Conservation (phyloP, 306 rosid genomes). For the Prunus padus region DNA sequence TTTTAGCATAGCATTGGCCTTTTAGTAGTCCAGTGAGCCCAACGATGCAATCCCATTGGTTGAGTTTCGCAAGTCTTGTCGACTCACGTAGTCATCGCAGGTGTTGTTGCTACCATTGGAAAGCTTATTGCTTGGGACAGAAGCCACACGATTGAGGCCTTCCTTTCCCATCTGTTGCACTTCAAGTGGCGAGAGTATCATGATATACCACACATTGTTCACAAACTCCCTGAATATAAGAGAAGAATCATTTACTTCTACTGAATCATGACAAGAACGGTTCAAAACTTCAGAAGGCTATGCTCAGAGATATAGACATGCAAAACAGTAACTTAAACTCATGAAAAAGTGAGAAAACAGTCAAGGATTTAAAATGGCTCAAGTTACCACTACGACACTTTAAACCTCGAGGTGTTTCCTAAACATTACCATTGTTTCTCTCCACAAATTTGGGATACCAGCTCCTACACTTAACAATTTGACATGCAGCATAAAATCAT, state of each 20-base stretch:
- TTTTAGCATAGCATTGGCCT: slow-evolving; percentile 21
- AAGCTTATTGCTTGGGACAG: slow-evolving; percentile 41
- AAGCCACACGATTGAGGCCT: slow-evolving; percentile 34
- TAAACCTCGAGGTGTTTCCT: not conserved
- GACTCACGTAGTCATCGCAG: slow-evolving; percentile 45
- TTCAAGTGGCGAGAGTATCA: slow-evolving; percentile 63
- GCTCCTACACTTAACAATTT: not conserved
- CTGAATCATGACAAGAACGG: not conserved
- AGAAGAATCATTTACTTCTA: not conserved
- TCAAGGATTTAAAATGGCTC: not conserved
- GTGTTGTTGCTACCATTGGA: slow-evolving; percentile 34
- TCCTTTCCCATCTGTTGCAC: slow-evolving; percentile 69
- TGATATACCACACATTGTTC: slow-evolving; percentile 67
- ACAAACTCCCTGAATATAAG: slow-evolving; percentile 62
- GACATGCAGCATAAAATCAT: not conserved
- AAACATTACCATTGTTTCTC: not conserved
- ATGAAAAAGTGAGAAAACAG: not conserved
- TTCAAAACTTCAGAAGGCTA: not conserved
- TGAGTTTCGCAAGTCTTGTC: slow-evolving; percentile 49
- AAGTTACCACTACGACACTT: not conserved
- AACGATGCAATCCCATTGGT: slow-evolving; percentile 55
- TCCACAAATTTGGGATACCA: not conserved
- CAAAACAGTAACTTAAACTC: not conserved
- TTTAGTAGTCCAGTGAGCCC: slow-evolving; percentile 54
- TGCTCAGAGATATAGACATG: not conserved